phyloP scores from a whole-genome alignment of 345 rosid genomes.

The Gossypium longicalyx region DNA sequence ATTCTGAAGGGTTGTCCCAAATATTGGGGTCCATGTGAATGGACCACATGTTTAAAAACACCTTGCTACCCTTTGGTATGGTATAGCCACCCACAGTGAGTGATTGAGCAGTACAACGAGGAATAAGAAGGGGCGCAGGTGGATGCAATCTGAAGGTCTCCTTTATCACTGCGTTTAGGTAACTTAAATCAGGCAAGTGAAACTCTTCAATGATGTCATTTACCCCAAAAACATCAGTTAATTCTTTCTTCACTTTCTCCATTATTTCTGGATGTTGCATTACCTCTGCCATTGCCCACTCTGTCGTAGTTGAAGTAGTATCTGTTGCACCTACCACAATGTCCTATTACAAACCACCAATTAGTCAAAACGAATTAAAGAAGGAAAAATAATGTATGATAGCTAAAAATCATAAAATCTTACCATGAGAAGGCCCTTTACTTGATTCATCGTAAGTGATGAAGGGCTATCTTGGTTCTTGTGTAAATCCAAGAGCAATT shows the following conservation, averaged over 20 bases:
- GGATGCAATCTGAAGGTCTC: slow-evolving; percentile 15
- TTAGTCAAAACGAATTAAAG: neutral
- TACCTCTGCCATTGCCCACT: slow-evolving; percentile 13
- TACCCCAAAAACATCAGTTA: neutral
- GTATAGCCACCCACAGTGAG: neutral
- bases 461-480: slow-evolving; percentile 12
- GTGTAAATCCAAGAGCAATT: slow-evolving; percentile 22
- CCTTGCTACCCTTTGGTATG: neutral
- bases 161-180: slow-evolving; percentile 8
- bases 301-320: slow-evolving; percentile 7
- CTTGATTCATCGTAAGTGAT: slow-evolving; percentile 17
- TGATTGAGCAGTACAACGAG: neutral
- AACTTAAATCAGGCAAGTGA: slow-evolving; percentile 2
- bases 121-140: neutral
- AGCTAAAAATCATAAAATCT: neutral
- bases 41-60: slow-evolving; percentile 8
- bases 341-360: neutral
- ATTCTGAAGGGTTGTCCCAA: slow-evolving; percentile 8
- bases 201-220: slow-evolving; percentile 1
- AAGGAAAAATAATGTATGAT: neutral
- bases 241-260: slow-evolving; percentile 9
- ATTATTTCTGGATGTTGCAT: slow-evolving; percentile 3
- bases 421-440: slow-evolving; percentile 40
- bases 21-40: neutral
- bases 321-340: slow-evolving; percentile 15